phyloP scores from a whole-genome alignment of 2,329 filamentous ascomycete genomes.

The Phymatotrichopsis omnivora region DNA sequence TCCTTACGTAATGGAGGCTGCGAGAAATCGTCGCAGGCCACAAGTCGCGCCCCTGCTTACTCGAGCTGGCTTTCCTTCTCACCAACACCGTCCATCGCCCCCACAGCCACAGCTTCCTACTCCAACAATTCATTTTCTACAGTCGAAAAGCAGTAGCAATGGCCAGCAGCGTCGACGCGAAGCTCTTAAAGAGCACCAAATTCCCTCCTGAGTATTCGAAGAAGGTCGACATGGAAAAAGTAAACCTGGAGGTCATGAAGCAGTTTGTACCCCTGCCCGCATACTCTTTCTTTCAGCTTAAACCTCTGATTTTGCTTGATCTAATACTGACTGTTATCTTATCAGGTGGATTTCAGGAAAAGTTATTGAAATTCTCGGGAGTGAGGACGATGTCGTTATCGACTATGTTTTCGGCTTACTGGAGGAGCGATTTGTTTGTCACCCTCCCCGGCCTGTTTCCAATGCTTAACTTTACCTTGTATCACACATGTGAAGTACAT shows the following conservation, averaged over 20 bases:
- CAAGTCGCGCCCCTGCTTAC: too few species aligned
- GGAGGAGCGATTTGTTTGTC: conserved; percentile 65
- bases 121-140: too few species aligned
- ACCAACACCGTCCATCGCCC: too few species aligned
- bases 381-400: conserved; percentile 90
- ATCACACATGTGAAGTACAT: too few species aligned
- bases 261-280: conserved; percentile 52
- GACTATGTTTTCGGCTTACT: conserved; percentile 63
- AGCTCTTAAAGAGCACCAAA: conserved; percentile 81
- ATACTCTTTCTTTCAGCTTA: neutral
- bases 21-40: too few species aligned
- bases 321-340: neutral
- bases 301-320: neutral
- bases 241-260: conserved; percentile 96
- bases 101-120: too few species aligned
- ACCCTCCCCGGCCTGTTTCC: neutral
- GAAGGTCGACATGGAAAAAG: conserved; percentile 95
- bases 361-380: conserved; percentile 78
- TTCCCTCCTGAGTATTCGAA: conserved; percentile 88
- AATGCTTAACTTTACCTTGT: neutral
- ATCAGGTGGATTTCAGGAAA: conserved; percentile 83
- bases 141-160: neutral
- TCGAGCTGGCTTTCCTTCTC: too few species aligned
- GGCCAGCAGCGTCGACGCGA: conserved; percentile 35
- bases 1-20: too few species aligned